Evolutionary conservation across 345 rosid species (phyloP), one percentile per base, ranked within the genome.

Genomic region (Lumnitzera racemosa): DNA sequence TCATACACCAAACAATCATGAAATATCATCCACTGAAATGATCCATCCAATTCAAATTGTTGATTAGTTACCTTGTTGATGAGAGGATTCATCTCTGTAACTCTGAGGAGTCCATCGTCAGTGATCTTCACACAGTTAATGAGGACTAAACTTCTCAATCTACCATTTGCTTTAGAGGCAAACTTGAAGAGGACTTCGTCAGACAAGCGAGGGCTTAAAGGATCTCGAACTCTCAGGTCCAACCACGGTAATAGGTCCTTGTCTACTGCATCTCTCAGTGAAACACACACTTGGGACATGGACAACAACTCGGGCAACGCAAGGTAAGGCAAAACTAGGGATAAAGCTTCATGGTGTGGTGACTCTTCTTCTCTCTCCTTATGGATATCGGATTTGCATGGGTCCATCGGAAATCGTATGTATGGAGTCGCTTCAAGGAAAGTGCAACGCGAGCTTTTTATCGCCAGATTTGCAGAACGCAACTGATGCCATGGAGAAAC

Each of bases 311-410:
- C 89, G 12, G 53, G 64, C 12, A 84, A 46, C 56, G 78, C 78
- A 63, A 89, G 96, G 63, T 80, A 82, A 48, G 88, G 75, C 61
- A 89, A 67, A 24, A 81, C 85, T 27, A 87, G 67, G 49, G 78
- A 65, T 53, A 84, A 48, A 52, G 89, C 84, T 49, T 86, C 85
- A 62, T 78, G 80, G 27, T 87, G 85, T 46, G 78, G 69, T 52
- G 74, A 71, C 61, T 74, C 56, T 56, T 58, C 66, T 6, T 14
- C 52, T 20, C 51, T 60, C 60, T 49, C 41, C 65, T 46, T 4
- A 43, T 46, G 10, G 43, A 9, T 0, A 36, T 36, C 43, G 7
- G 43, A 36, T 6, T 7, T 36, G 10, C 0, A 9, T 6, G 9
- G 7, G 1, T 6, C 11, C 43, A 36, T 36, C 43, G 2, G 43